phyloP scores from a whole-genome alignment of 495 filamentous ascomycete species.

The Sphaerosporella brunnea region DNA sequence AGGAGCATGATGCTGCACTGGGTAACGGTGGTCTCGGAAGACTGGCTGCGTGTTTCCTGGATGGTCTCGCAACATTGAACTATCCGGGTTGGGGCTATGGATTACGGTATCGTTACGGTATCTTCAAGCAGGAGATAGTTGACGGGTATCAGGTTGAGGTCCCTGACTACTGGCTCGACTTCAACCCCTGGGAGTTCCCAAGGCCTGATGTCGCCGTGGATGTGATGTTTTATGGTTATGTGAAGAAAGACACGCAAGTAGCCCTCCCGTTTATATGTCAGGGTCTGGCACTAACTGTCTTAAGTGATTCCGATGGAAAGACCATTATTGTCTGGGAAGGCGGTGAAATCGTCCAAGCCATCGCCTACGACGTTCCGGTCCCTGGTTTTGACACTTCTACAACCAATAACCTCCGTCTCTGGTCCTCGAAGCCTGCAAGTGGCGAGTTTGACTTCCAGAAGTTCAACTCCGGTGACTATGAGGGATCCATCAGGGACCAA shows the following conservation, averaged over 20 bases:
- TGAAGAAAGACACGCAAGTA: conserved; percentile 44
- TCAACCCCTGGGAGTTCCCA: conserved; percentile 98
- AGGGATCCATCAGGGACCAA: conserved; percentile 88
- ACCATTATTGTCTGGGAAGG: conserved; percentile 60
- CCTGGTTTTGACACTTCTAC: conserved; percentile 78
- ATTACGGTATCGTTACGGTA: conserved; percentile 86
- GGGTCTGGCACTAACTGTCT: no score
- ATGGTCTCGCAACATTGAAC: conserved; percentile 85
- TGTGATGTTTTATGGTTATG: conserved; percentile 85
- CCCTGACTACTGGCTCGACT: conserved; percentile 97
- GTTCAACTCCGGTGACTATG: conserved; percentile 96
- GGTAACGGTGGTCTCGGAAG: conserved; percentile 93
- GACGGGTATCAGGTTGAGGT: conserved; percentile 95
- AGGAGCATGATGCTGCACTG: conserved; percentile 91
- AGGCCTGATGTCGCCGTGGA: conserved; percentile 87
- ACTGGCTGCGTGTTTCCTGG: conserved; percentile 88
- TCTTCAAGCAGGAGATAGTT: conserved; percentile 98
- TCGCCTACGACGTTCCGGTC: conserved; percentile 90
- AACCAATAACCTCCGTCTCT: conserved; percentile 89
- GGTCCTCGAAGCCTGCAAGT: conserved; percentile 91
- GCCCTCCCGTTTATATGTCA: background rate
- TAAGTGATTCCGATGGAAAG: conserved; percentile 60
- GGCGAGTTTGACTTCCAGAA: conserved; percentile 99
- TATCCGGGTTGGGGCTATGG: conserved; percentile 96
- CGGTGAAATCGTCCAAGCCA: conserved; percentile 79